Evolutionary conservation across 2,329 filamentous ascomycete species (phyloP), one percentile per base, ranked within the genome.

Genomic region (Furcasterigmium furcatum): DNA sequence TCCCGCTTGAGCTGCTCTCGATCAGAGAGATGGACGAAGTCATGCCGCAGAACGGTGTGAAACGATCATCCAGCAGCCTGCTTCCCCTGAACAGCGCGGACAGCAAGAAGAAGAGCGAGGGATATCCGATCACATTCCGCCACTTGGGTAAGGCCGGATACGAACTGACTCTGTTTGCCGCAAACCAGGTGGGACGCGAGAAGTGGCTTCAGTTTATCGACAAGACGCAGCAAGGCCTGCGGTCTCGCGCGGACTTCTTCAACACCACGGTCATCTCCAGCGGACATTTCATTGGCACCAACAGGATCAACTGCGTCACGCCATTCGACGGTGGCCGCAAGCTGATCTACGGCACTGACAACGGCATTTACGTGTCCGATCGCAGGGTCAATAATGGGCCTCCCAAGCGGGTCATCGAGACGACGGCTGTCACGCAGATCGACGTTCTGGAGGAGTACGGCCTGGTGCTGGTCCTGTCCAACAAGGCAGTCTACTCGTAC

Each of bases 141-240:
- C 91, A 96, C 74, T 78, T 99, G 48, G 94, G 94, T 41, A 96
- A 95, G 67, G 91, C 91, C 44, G 94, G 92, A 25, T 99, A 96
- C 61, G 92, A 96, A 63, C 73, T 91, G 58, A 94, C 91, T 4
- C 76, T 99, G 5, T 97, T 87, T 65, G 92, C 91, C 39, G 84
- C 86, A 9, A 95, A 89, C 48, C 85, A 89, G 55, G 87, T 89
- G 9, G 88, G 90, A 21, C 81, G 94, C 47, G 89, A 92, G 64
- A 99, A 97, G 68, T 99, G 94, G 86, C 90, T 99, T 62, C 91
- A 99, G 68, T 85, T 89, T 59, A 96, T 99, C 57, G 90, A 96
- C 59, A 79, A 84, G 41, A 91, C 96, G 54, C 95, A 99, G 65
- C 84, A 88, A 57, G 88, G 87, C 51, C 76, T 99, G 47, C 82